Percentiles rank a stretch among this genome's conserved stretches.
Conservation (phyloP, 192 early-diverging fungal species). For the Rhizoclosmatium globosum region DNA sequence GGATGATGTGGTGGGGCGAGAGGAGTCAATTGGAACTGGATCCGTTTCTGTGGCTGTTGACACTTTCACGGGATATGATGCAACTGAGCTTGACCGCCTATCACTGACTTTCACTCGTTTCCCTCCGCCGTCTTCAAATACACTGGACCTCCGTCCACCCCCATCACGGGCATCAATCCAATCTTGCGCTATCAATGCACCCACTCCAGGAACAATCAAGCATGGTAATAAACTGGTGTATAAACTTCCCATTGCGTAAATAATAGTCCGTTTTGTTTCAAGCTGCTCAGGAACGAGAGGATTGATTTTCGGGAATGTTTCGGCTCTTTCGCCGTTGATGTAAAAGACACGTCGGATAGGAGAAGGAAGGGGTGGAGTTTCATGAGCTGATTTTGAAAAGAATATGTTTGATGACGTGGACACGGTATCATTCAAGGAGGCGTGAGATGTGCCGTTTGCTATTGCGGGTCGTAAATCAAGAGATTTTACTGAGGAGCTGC, state of each 20-base stretch:
- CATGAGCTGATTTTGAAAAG: constrained; percentile 52
- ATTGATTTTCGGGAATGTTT: constrained; percentile 74
- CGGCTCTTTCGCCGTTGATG: constrained; percentile 77
- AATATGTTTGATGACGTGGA: constrained; percentile 55
- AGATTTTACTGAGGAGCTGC: constrained; percentile 11
- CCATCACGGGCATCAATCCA: background rate
- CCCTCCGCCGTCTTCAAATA: background rate
- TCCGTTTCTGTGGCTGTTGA: background rate
- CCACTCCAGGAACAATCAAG: constrained; percentile 75
- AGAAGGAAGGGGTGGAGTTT: constrained; percentile 48
- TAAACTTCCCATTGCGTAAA: constrained; percentile 78
- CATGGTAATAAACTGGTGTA: constrained; percentile 80
- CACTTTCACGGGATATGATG: background rate
- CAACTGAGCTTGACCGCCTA: background rate
- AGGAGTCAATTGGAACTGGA: background rate
- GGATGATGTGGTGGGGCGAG: background rate
- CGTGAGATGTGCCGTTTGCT: background rate
- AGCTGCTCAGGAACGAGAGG: constrained; percentile 64
- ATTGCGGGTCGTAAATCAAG: background rate
- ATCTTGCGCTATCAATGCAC: constrained; percentile 65
- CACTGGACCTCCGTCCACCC: background rate
- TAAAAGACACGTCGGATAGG: constrained; percentile 73
- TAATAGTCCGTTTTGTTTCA: constrained; percentile 58
- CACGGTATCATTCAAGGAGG: background rate
- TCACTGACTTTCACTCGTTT: background rate